Base-by-base conservation (phyloP, 805 yeast species). In the Saccharomycodes ludwigii region DNA sequence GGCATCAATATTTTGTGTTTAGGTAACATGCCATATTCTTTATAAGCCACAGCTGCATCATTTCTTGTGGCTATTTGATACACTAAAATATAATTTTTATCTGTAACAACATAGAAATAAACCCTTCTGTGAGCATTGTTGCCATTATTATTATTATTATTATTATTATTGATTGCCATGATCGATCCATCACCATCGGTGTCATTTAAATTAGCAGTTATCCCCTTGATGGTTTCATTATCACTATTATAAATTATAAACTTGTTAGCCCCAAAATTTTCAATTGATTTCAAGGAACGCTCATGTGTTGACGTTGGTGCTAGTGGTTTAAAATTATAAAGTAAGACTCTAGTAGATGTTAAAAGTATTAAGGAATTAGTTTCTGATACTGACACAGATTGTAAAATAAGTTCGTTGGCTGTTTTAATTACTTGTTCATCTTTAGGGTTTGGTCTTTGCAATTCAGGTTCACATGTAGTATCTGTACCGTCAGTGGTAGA, bases 241-340 rank as follows among this genome's bases (percentile, higher is more conserved):
- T 42, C 35, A 4, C 35, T 30, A 14, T 41, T 38, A 9, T 40
- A 35, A n/a, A 43, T 15, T 10, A 39, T 21, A 27, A 15, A 35
- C 27, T 29, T 35, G 30, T 54, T 55, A 6, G 21, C 21, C n/a
- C 60, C 60, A 35, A 51, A 52, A 17, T 50, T 52, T 5, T 32
- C 28, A 6, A 55, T 21, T 2, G 60, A 52, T 6, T 42, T 42
- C 9, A 12, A 26, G 3, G 52, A 43, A 28, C 60, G 42, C 23
- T 45, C 51, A 30, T 52, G 54, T 9, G 44, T 39, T 5, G 55
- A 46, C 3, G 54, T 44, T 8, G 52, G 36, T 2, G 57, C 58
- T 32, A 49, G 29, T 17, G 60, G 60, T 33, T 52, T 55, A 27
- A 41, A 39, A 33, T 55, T 52, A 31, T 55, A 55, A 6, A 50